These are phyloP conservation scores for Evernia prunastri DNA, from an alignment of 495 filamentous ascomycete genomes.

Conservation along the genomic window DNA sequence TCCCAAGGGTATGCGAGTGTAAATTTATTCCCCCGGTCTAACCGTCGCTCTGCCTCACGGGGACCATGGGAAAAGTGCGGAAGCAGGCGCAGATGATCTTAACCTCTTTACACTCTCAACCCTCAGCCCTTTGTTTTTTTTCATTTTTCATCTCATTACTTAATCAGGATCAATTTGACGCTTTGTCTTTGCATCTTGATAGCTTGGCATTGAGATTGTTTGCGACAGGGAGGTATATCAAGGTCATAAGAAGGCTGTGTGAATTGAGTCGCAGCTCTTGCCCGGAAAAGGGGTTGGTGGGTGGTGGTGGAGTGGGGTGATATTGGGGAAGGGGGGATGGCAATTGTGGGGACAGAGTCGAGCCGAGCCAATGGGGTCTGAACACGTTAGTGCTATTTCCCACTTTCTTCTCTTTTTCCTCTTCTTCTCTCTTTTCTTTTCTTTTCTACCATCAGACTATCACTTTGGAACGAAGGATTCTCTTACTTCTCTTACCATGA, in stretches of 20 bases:
- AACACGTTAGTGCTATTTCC: slow-evolving; percentile 13
- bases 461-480: neutral
- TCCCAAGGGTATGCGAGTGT: slow-evolving; percentile 12
- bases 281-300: neutral
- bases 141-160: neutral
- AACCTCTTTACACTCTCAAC: neutral
- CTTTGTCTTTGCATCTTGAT: no score
- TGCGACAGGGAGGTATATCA: no score
- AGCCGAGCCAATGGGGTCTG: slow-evolving; percentile 13
- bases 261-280: slow-evolving; percentile 1
- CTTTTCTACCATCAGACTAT: neutral
- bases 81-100: slow-evolving; percentile 12
- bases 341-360: neutral
- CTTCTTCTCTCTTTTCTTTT: neutral
- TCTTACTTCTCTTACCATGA: neutral
- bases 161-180: no score
- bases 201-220: no score
- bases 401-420: neutral
- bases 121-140: no score
- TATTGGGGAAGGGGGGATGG: slow-evolving; percentile 3
- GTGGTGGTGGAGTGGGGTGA: no score
- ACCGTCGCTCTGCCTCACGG: slow-evolving; percentile 16
- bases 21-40: slow-evolving; percentile 7
- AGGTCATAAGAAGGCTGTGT: no score
- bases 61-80: neutral